phyloP scores from a whole-genome alignment of 148 eudicot species.

The Salicornia ramosissima region DNA sequence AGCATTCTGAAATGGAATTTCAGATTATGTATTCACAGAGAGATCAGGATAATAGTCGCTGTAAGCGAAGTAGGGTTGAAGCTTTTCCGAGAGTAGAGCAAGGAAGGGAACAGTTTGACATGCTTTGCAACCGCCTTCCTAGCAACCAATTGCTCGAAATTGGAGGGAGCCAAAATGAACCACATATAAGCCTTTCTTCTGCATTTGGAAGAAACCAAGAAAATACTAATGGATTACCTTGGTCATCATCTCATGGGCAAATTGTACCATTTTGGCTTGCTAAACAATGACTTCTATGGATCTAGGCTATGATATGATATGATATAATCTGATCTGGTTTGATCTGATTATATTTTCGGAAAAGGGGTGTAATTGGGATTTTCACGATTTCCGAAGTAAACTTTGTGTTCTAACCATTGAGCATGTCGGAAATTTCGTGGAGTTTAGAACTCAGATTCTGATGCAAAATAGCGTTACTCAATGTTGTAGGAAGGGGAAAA shows the following conservation, averaged over 20 bases:
- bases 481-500: neutral
- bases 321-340: too few relatives aligned
- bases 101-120: constrained; percentile 20
- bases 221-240: constrained; percentile 22
- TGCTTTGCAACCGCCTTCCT: constrained; percentile 10
- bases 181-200: constrained; percentile 21
- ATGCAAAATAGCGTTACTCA: neutral
- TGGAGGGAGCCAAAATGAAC: constrained; percentile 17
- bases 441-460: neutral
- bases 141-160: constrained; percentile 21
- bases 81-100: constrained; percentile 18
- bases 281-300: constrained; percentile 21
- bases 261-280: constrained; percentile 42
- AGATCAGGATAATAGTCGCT: constrained; percentile 20
- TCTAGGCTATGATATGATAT: too few relatives aligned
- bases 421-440: neutral
- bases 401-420: neutral
- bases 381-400: too few relatives aligned
- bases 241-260: constrained; percentile 33
- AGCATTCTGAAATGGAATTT: constrained; percentile 27
- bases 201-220: constrained; percentile 16
- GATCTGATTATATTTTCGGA: too few relatives aligned
- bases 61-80: constrained; percentile 30
- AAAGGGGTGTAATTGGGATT: too few relatives aligned
- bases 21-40: constrained; percentile 17